These are phyloP conservation scores for Bipolaris sorokiniana DNA, from an alignment of 2,329 filamentous ascomycete species.

Conservation along the genomic window DNA sequence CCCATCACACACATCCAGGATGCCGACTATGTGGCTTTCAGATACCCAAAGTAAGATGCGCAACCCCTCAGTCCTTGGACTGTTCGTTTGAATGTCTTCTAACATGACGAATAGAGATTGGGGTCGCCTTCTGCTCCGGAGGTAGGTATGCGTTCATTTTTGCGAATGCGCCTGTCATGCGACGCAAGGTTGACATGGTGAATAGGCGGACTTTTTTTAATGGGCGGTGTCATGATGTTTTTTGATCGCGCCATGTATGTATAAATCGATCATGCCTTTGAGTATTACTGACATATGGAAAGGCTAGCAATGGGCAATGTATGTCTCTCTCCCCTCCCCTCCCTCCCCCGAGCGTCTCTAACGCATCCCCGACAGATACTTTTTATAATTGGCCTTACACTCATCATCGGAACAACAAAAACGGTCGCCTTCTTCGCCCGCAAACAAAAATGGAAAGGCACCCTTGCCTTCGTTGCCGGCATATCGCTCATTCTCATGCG, in stretches of 20 bases:
- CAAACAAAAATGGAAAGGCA: slow-evolving; percentile 90
- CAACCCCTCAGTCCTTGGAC: not conserved
- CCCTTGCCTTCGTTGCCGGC: slow-evolving; percentile 82
- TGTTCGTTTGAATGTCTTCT: slow-evolving; percentile 8
- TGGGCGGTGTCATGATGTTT: slow-evolving; percentile 93
- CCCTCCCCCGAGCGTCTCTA: slow-evolving; percentile 5
- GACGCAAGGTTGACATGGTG: slow-evolving; percentile 11
- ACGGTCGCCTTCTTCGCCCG: slow-evolving; percentile 94
- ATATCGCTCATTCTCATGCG: slow-evolving; percentile 84
- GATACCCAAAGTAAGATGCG: slow-evolving; percentile 84
- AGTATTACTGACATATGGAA: slow-evolving; percentile 15
- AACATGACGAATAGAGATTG: slow-evolving; percentile 71
- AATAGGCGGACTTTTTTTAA: slow-evolving; percentile 88
- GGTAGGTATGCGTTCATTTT: slow-evolving; percentile 67
- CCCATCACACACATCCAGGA: slow-evolving; percentile 30
- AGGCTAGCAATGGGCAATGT: slow-evolving; percentile 98
- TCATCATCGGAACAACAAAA: slow-evolving; percentile 92
- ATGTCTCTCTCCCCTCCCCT: slow-evolving; percentile 31
- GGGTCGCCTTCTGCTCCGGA: slow-evolving; percentile 96
- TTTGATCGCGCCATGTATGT: slow-evolving; percentile 93
- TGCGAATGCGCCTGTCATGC: slow-evolving; percentile 22
- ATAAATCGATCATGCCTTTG: not conserved
- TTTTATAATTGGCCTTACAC: slow-evolving; percentile 93
- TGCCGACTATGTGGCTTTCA: slow-evolving; percentile 95
- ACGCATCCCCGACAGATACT: slow-evolving; percentile 70